phyloP scores from a whole-genome alignment of 371 early-diverging fungal genomes.

The Dentiscutata heterogama region DNA sequence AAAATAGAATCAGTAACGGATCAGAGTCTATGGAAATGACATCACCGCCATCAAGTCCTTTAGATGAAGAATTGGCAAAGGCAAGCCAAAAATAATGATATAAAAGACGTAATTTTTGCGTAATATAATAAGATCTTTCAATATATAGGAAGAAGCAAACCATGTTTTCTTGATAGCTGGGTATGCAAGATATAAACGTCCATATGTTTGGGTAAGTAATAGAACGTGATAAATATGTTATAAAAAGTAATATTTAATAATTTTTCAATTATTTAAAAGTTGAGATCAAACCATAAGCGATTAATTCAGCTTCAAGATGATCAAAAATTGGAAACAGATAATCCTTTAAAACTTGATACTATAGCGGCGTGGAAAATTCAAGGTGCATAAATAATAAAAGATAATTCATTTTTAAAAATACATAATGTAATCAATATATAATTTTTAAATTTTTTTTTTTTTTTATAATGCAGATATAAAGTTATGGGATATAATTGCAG shows the following conservation, averaged over 20 bases:
- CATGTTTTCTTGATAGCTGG: constrained; percentile 80
- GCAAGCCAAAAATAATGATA: constrained; percentile 46
- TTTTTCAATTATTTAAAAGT: constrained; percentile 47
- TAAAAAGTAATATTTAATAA: no score
- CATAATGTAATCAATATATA: no score
- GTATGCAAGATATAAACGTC: constrained; percentile 81
- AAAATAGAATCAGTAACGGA: constrained; percentile 17
- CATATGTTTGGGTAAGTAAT: constrained; percentile 79
- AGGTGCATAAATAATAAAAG: constrained; percentile 48
- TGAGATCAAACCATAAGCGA: constrained; percentile 69
- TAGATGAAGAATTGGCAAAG: constrained; percentile 62
- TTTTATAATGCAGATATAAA: constrained; percentile 63
- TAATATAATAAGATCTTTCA: neutral
- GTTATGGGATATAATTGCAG: constrained; percentile 83
- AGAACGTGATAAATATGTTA: neutral
- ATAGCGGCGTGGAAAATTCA: constrained; percentile 69
- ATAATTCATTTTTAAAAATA: no score
- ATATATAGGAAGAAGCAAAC: constrained; percentile 56
- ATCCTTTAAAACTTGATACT: constrained; percentile 69
- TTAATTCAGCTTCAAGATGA: constrained; percentile 56
- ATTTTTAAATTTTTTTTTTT: neutral
- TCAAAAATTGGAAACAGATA: constrained; percentile 62
- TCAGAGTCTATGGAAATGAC: constrained; percentile 24
- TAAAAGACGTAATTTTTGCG: neutral
- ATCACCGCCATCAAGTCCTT: constrained; percentile 58